These are phyloP conservation scores for Uncinocarpus reesii DNA, from an alignment of 2,329 filamentous ascomycete species.

Conservation along the genomic window DNA sequence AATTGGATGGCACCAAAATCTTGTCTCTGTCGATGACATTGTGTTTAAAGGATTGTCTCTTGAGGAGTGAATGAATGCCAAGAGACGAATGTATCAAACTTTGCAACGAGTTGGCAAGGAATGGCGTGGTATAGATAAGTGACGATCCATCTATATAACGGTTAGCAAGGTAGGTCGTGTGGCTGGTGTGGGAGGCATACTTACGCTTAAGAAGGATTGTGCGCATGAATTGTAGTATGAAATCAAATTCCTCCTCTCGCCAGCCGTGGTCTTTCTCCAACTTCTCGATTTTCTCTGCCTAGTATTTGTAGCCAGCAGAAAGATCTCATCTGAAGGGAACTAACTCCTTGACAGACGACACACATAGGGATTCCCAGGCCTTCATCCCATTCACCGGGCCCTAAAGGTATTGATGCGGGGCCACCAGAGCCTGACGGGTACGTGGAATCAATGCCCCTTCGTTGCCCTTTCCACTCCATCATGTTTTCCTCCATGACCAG, in stretches of 20 bases:
- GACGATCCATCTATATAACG: constrained; percentile 60
- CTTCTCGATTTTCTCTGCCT: constrained; percentile 81
- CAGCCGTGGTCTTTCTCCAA: constrained; percentile 82
- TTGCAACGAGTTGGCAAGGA: constrained; percentile 64
- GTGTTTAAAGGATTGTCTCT: constrained; percentile 68
- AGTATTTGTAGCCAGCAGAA: constrained; percentile 18
- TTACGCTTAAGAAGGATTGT: constrained; percentile 81
- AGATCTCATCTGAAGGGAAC: not conserved
- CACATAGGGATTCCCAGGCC: constrained; percentile 76
- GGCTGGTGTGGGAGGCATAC: too few species aligned
- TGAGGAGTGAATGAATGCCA: constrained; percentile 72
- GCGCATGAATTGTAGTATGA: constrained; percentile 82
- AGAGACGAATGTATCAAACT: constrained; percentile 75
- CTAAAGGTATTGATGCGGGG: constrained; percentile 63
- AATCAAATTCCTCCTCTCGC: constrained; percentile 95
- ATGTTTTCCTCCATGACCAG: constrained; percentile 81
- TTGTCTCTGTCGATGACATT: constrained; percentile 91
- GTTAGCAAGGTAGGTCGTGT: too few species aligned
- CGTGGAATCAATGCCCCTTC: constrained; percentile 53
- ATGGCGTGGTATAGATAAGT: constrained; percentile 73
- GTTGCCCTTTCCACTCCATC: constrained; percentile 64
- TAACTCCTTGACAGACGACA: constrained; percentile 91
- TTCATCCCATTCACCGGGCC: constrained; percentile 88
- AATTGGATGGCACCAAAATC: constrained; percentile 88
- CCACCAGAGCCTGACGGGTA: constrained; percentile 47